Conservation (phyloP, 352 stramenopile genomes). For the Globisporangium apiculatum region DNA sequence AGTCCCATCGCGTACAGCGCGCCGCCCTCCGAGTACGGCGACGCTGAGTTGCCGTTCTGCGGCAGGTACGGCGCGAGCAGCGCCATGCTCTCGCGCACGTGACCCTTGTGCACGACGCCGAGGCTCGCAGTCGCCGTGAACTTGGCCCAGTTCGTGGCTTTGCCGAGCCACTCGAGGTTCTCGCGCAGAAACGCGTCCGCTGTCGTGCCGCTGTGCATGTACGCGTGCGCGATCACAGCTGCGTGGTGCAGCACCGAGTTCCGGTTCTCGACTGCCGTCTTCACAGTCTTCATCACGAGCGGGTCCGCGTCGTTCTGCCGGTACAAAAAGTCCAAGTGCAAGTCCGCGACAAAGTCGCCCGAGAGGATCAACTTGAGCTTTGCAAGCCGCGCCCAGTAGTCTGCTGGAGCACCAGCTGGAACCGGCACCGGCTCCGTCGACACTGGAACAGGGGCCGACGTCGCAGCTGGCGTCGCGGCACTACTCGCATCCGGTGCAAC, state of each 20-base stretch:
- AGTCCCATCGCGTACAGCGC: constrained; percentile 97
- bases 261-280: constrained; percentile 90
- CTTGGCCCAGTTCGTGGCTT: constrained; percentile 99
- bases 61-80: constrained; percentile 97
- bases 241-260: constrained; percentile 98
- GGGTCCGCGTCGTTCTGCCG: constrained; percentile 87
- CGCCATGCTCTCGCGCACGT: constrained; percentile 97
- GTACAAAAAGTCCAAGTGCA: constrained; percentile 92
- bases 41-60: constrained; percentile 75
- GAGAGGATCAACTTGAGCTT: constrained; percentile 86
- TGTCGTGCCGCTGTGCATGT: constrained; percentile 97
- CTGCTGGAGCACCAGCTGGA: constrained; percentile 31
- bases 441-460: constrained; percentile 20
- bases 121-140: constrained; percentile 97
- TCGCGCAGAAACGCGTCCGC: constrained; percentile 97
- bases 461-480: constrained; percentile 5
- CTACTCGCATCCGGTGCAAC: constrained; percentile 20
- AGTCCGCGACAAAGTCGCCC: constrained; percentile 89
- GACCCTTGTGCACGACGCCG: constrained; percentile 97
- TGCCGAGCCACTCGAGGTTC: constrained; percentile 98
- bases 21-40: constrained; percentile 96
- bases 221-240: constrained; percentile 94
- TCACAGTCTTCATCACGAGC: constrained; percentile 92
- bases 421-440: constrained; percentile 19
- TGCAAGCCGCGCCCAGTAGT: constrained; percentile 81